These are phyloP conservation scores for Coniochaeta sp. DNA, from an alignment of 2,329 filamentous ascomycete species.

Conservation along the genomic window DNA sequence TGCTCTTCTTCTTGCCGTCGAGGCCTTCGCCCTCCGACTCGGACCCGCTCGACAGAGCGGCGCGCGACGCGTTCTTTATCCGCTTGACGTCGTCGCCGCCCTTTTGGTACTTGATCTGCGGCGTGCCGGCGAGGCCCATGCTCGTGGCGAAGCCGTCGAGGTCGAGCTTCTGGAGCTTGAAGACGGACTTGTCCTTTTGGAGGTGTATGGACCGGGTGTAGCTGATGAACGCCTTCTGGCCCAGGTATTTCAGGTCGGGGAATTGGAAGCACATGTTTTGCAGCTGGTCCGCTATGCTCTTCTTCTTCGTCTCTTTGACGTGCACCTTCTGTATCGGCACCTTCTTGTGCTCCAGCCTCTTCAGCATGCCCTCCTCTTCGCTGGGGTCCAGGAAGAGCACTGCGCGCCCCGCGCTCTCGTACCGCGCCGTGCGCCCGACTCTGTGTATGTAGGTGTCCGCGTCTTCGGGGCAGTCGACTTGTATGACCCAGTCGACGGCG, in stretches of 20 bases:
- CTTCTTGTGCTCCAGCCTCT: slow-evolving; percentile 78
- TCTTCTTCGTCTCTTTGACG: slow-evolving; percentile 82
- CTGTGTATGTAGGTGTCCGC: slow-evolving; percentile 97
- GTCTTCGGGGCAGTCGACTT: slow-evolving; percentile 94
- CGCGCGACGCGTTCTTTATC: slow-evolving; percentile 77
- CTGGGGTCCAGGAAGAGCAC: slow-evolving; percentile 88
- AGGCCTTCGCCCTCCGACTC: slow-evolving; percentile 37
- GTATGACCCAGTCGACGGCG: slow-evolving; percentile 97
- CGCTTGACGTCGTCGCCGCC: slow-evolving; percentile 74
- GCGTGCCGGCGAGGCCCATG: slow-evolving; percentile 82
- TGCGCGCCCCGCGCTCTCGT: slow-evolving; percentile 78
- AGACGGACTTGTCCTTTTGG: slow-evolving; percentile 87
- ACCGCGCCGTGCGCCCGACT: slow-evolving; percentile 89
- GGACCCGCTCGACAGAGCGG: slow-evolving; percentile 56
- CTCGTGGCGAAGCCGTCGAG: slow-evolving; percentile 81
- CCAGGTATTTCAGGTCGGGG: slow-evolving; percentile 86
- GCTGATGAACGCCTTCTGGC: slow-evolving; percentile 90
- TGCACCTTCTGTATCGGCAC: slow-evolving; percentile 84
- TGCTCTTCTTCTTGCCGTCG: slow-evolving; percentile 42
- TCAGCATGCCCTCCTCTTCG: slow-evolving; percentile 88
- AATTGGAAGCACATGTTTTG: slow-evolving; percentile 97
- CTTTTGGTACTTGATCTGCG: slow-evolving; percentile 88
- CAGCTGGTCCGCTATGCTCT: slow-evolving; percentile 73
- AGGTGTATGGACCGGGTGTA: slow-evolving; percentile 81
- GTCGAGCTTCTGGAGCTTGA: slow-evolving; percentile 75